Percentiles rank a stretch among this genome's conserved stretches.
Conservation (phyloP, 768 basidiomycete genomes). For the Russula dissimulans region DNA sequence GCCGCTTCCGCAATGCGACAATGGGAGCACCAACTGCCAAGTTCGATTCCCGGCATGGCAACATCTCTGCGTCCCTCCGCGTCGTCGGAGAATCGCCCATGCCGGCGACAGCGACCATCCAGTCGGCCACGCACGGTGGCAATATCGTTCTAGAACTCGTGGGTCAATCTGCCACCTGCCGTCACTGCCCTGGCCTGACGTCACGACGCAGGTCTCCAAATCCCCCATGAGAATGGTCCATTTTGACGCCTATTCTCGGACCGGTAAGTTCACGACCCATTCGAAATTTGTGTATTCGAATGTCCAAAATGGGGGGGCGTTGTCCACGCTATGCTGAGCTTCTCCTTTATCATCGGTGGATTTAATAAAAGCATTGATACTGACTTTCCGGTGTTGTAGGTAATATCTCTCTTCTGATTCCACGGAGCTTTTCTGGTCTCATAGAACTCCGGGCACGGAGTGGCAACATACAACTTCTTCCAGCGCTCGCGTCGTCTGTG, state of each 20-base stretch:
- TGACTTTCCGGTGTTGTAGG: conserved; percentile 14
- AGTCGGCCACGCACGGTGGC: conserved; percentile 3
- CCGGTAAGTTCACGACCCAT: conserved; percentile 5
- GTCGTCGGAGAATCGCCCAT: background rate
- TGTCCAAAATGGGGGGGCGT: conserved; percentile 3
- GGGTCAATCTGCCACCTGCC: background rate
- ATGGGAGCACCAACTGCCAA: conserved; percentile 8
- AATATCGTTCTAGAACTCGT: conserved; percentile 16
- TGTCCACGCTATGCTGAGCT: background rate
- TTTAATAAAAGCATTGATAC: background rate
- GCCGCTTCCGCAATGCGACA: conserved; percentile 1
- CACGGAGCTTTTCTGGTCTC: conserved; percentile 15
- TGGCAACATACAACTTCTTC: conserved; percentile 10
- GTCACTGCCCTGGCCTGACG: background rate
- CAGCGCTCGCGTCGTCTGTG: conserved; percentile 6
- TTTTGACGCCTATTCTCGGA: conserved; percentile 14
- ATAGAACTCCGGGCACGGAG: conserved; percentile 11
- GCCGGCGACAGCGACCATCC: conserved; percentile 4
- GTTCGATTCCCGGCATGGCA: conserved; percentile 4
- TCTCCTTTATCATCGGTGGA: conserved; percentile 3
- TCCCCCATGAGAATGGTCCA: background rate
- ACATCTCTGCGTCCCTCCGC: conserved; percentile 1
- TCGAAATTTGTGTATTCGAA: background rate
- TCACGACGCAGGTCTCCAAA: conserved; percentile 5
- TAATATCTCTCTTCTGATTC: conserved; percentile 16